Conservation (phyloP, 1,284 basidiomycete genomes). For the Baeospora myosura region DNA sequence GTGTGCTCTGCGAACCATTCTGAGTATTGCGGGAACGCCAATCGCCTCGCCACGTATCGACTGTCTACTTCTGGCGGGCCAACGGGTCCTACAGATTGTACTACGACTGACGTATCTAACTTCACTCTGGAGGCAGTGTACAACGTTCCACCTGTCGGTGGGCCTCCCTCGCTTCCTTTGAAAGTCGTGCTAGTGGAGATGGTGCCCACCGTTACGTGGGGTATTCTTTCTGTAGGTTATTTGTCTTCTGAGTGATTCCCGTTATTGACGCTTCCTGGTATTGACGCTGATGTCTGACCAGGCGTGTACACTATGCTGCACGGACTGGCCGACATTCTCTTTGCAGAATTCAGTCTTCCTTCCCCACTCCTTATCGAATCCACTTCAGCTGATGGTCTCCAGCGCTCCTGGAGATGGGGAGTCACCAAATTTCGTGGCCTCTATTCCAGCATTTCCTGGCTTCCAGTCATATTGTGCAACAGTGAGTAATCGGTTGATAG, state of each 20-base stretch:
- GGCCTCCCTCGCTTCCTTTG: conserved; percentile 21
- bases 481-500: no score
- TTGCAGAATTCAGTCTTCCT: conserved; percentile 29
- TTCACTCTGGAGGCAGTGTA: conserved; percentile 29
- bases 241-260: neutral
- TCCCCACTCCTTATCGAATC: conserved; percentile 28
- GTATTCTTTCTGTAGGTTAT: conserved; percentile 28
- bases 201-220: conserved; percentile 30
- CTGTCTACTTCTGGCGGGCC: conserved; percentile 20
- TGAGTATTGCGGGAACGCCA: conserved; percentile 31
- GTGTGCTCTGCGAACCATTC: conserved; percentile 28
- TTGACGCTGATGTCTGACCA: conserved; percentile 8
- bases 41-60: conserved; percentile 29
- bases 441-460: conserved; percentile 32
- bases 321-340: conserved; percentile 30
- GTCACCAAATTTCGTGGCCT: conserved; percentile 32
- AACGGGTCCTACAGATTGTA: conserved; percentile 19
- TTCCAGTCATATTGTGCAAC: conserved; percentile 31
- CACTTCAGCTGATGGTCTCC: conserved; percentile 29
- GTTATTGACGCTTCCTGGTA: neutral
- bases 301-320: conserved; percentile 31
- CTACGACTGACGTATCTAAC: conserved; percentile 21
- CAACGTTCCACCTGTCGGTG: conserved; percentile 22
- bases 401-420: conserved; percentile 29
- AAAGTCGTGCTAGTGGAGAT: conserved; percentile 30